Evolutionary conservation across 2,329 filamentous ascomycete species (phyloP), one percentile per base, ranked within the genome.

Genomic region (Aschersonia sp.): DNA sequence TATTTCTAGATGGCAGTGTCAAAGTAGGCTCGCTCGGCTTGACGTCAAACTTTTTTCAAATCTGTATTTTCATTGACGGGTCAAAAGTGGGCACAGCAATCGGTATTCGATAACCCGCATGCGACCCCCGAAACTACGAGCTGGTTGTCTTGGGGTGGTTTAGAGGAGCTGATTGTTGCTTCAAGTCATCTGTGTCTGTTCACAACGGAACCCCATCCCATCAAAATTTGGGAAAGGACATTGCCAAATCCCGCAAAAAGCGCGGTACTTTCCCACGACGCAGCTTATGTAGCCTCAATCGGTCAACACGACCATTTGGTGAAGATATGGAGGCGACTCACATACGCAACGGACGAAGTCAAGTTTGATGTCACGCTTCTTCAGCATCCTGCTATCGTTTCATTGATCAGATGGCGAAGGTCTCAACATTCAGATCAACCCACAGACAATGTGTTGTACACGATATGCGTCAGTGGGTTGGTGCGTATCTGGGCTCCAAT

Each of bases 281-380:
- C 87, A 10, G 81, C 82, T 22, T 80, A 94, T 51, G 87, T 97
- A 47, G 90, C 88, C 14, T 89, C 86, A 1, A 77, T 85, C 10
- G 85, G 87, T 42, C 70, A 73, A 45, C 79, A 86, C 59, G 92
- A 97, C 63, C 76, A 83, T 46, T 68, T 97, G 22, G 81, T 94
- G 54, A 97, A 98, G 66, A 77, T 97, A 56, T 98, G 94, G 92
- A 79, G 88, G 53, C 78, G 90, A 47, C 69, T 94, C 30, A 85
- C 84, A 7, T 96, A 90, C 60, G 87, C 87, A 11, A 76, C 79
- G 1, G 83, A 87, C 49, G 84, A 94, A 55, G 83, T 87, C 40
- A 76, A 85, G 49, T 97, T 97, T 64, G 90, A 97, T 57, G 82
- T 94, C 57, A 81, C 82, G 31, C 97, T 97, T 63, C 78, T 98